Evolutionary conservation across 805 yeast genomes (phyloP).

Genomic region (Spathaspora boniae): DNA sequence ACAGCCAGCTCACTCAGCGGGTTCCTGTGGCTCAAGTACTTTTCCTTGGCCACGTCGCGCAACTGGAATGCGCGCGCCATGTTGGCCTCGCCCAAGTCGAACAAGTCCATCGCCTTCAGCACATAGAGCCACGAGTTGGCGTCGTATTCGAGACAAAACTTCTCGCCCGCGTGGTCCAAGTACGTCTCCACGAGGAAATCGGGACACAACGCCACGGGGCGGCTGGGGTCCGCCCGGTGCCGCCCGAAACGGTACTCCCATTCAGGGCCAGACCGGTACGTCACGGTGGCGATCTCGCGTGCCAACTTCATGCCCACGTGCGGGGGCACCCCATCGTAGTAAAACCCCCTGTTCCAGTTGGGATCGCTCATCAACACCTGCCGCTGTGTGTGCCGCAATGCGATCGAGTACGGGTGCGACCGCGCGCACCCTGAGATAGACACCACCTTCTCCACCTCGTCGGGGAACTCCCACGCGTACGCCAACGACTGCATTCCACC

Average conservation of each 20-base stretch:
- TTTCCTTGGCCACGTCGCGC: conserved; percentile 35
- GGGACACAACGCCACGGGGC: conserved; percentile 85
- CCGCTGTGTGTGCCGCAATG: conserved; percentile 88
- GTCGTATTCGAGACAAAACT: conserved; percentile 87
- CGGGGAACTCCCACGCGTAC: conserved; percentile 78
- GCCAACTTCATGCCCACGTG: conserved; percentile 95
- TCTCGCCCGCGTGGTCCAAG: conserved; percentile 91
- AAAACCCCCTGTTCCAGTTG: conserved; percentile 88
- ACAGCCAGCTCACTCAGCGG: conserved; percentile 17
- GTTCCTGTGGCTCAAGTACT: conserved; percentile 17
- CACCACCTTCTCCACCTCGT: conserved; percentile 66
- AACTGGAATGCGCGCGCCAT: conserved; percentile 40
- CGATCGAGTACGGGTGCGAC: conserved; percentile 91
- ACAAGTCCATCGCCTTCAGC: conserved; percentile 92
- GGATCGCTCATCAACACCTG: conserved; percentile 94
- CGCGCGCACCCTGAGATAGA: conserved; percentile 91
- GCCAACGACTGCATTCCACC: conserved; percentile 99
- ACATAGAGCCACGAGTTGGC: conserved; percentile 85
- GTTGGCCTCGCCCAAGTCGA: conserved; percentile 64
- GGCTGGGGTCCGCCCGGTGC: conserved; percentile 74
- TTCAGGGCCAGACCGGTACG: conserved; percentile 94
- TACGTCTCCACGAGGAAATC: conserved; percentile 91
- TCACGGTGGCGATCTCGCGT: conserved; percentile 89
- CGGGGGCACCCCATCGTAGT: conserved; percentile 78
- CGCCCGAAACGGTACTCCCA: conserved; percentile 94